Evolutionary conservation across 2,329 filamentous ascomycete species (phyloP), one percentile per base, ranked within the genome.

Genomic region (Pezicula neosporulosa): DNA sequence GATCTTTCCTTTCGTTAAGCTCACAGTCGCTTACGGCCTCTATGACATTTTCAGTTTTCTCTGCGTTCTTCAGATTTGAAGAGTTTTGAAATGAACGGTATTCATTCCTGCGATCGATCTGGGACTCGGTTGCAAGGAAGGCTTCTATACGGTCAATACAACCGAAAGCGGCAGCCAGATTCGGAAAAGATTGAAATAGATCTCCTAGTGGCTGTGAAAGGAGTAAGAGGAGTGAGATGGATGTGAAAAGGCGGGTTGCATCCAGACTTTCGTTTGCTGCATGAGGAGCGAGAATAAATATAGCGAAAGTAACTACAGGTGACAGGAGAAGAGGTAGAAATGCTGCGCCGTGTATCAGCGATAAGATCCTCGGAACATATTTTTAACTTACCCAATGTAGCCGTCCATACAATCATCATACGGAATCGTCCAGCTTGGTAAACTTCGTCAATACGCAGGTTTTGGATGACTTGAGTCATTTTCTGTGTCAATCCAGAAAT

Each of bases 341-440:
- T n/a, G n/a, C n/a, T n/a, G n/a, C n/a, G n/a, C n/a, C n/a, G n/a
- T n/a, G n/a, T n/a, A n/a, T n/a, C n/a, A n/a, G n/a, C n/a, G n/a
- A n/a, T n/a, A n/a, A n/a, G n/a, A n/a, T n/a, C n/a, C n/a, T n/a
- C n/a, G n/a, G n/a, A n/a, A n/a, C n/a, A n/a, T n/a, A n/a, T n/a
- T n/a, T n/a, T n/a, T n/a, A 12, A 30, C 19, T 37, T 18, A 36
- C 35, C 42, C 44, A 33, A 7, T n/a, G 19, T 33, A 15, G 28
- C 21, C 13, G 19, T 27, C 8, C 10, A 7, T 7, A 45, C 21
- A 15, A 13, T 21, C 21, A 19, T 6, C 7, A 19, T 24, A 6
- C 45, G 24, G 33, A 36, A 39, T 70, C 68, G 6, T 81, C 66
- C 0, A 77, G 77, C 0, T 73, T 71, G 0, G 72, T 60, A 38